Evolutionary conservation across 768 basidiomycete species (phyloP).

Genomic region (Leucocoprinus sp.): DNA sequence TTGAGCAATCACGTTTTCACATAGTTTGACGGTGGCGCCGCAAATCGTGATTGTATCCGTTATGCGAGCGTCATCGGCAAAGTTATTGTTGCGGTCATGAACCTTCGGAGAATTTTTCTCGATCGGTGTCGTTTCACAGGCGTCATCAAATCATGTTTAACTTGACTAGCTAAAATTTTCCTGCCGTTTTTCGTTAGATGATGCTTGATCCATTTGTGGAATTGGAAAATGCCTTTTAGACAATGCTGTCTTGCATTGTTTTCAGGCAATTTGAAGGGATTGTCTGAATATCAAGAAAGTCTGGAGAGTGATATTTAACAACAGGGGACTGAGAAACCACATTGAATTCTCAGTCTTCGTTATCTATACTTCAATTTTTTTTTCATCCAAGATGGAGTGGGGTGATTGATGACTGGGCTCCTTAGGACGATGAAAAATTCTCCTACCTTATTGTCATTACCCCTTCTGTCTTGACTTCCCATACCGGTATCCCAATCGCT

Average conservation of each 20-base stretch:
- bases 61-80: not conserved
- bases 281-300: not conserved
- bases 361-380: not conserved
- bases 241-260: not conserved
- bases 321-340: not conserved
- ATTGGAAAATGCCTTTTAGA: not conserved
- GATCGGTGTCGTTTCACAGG: conserved; percentile 4
- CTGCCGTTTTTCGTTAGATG: not conserved
- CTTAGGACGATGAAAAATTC: not conserved
- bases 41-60: not conserved
- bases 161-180: conserved; percentile 2
- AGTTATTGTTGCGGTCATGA: not conserved
- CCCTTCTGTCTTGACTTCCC: not conserved
- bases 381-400: not conserved
- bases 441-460: not conserved
- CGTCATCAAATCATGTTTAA: conserved; percentile 3
- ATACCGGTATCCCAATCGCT: not conserved
- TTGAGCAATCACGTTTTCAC: conserved; percentile 4
- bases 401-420: not conserved
- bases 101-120: conserved; percentile 1
- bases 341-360: not conserved
- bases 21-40: not conserved
- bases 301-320: not conserved
- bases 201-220: not conserved
- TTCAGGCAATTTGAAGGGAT: not conserved